Conservation (phyloP, 2,329 filamentous ascomycete genomes). For the Zasmidium angulare region DNA sequence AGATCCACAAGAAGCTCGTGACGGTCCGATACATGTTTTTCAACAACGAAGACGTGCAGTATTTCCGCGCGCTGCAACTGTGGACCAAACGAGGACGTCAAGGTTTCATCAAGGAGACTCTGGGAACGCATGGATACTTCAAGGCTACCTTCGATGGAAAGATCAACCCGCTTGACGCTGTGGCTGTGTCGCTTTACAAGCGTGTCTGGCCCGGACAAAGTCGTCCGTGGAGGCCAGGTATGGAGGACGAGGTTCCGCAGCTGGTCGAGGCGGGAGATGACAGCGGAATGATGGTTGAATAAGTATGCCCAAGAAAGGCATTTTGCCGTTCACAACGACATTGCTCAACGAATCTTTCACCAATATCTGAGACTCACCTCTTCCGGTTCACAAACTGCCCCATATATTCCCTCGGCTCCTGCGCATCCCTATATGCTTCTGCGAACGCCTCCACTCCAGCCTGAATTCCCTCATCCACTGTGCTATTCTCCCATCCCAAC, state of each 20-base stretch:
- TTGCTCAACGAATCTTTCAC: neutral
- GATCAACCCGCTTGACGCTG: constrained; percentile 92
- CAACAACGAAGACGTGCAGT: constrained; percentile 88
- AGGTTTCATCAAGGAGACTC: constrained; percentile 88
- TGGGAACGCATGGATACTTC: constrained; percentile 99
- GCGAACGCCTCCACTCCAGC: constrained; percentile 30
- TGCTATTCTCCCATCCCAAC: constrained; percentile 28
- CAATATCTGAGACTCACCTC: constrained; percentile 2
- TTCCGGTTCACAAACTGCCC: constrained; percentile 20
- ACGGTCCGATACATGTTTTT: constrained; percentile 99
- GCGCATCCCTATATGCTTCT: constrained; percentile 23
- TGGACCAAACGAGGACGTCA: constrained; percentile 89
- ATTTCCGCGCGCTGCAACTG: constrained; percentile 94
- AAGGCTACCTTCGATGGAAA: constrained; percentile 96
- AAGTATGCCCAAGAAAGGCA: neutral
- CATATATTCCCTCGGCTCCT: constrained; percentile 29
- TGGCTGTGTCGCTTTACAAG: constrained; percentile 73
- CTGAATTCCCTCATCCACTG: constrained; percentile 24
- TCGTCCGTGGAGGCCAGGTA: constrained; percentile 16
- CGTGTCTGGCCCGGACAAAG: constrained; percentile 59
- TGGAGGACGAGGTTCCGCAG: constrained; percentile 17
- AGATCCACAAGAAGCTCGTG: constrained; percentile 97
- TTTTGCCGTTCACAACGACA: neutral
- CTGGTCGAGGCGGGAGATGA: constrained; percentile 16
- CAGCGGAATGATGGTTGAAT: constrained; percentile 18